A percentile compares a stretch with the other conserved stretches of the same genome.
These are phyloP conservation scores for Linum lewisii DNA, from an alignment of 345 rosid species.

Conservation along the genomic window DNA sequence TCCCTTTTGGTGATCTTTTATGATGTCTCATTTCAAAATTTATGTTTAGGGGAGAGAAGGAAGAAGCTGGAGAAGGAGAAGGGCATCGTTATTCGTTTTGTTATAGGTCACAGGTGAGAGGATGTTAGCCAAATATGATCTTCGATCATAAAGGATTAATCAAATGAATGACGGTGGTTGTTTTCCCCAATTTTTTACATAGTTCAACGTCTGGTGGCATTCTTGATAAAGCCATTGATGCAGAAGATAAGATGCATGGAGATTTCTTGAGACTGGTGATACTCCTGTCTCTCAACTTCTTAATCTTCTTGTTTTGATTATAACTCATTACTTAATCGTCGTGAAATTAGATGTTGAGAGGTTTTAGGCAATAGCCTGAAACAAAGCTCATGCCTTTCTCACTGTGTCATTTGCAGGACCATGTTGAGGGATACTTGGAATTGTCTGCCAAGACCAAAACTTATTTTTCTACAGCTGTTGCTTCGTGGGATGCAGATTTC, in stretches of 20 bases:
- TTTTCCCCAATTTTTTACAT: conserved; percentile 7
- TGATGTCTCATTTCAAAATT: too few relatives aligned
- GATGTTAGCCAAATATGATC: not conserved
- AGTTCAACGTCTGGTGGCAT: conserved; percentile 44
- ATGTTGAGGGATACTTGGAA: conserved; percentile 70
- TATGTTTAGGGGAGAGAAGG: conserved; percentile 20
- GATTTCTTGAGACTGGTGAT: conserved; percentile 84
- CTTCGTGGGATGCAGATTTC: conserved; percentile 84
- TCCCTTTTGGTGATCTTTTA: too few relatives aligned
- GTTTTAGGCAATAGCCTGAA: too few relatives aligned
- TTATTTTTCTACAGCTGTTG: conserved; percentile 62
- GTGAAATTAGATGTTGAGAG: too few relatives aligned
- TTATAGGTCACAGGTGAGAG: conserved; percentile 78
- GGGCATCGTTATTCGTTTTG: conserved; percentile 74
- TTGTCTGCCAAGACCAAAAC: conserved; percentile 82
- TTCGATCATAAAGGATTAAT: not conserved
- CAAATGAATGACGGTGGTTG: not conserved
- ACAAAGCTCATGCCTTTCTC: too few relatives aligned
- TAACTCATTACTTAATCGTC: not conserved
- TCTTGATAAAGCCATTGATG: conserved; percentile 69
- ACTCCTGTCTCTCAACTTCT: conserved; percentile 10
- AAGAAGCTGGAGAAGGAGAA: conserved; percentile 66
- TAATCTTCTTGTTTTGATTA: conserved; percentile 7
- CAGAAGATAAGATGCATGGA: conserved; percentile 52
- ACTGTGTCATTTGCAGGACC: conserved; percentile 41